Conservation (phyloP, 2,329 filamentous ascomycete species). For the Macrophomina phaseolina region DNA sequence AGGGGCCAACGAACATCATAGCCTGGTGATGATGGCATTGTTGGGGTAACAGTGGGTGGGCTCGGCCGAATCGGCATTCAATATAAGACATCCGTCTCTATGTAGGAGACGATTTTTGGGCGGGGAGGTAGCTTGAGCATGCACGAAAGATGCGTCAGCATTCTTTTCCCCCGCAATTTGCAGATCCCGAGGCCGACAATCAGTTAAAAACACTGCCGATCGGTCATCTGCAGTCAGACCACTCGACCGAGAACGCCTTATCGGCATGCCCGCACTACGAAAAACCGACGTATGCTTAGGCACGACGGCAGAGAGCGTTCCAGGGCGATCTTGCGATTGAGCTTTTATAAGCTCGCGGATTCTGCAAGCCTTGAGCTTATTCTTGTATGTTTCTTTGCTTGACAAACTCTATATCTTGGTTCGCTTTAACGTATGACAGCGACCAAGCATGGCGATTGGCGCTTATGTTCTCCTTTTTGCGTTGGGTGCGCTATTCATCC, state of each 20-base stretch:
- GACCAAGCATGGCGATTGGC: neutral
- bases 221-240: neutral
- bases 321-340: neutral
- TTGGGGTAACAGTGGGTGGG: no score
- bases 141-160: neutral
- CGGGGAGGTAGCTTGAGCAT: no score
- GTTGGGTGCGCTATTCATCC: neutral
- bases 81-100: no score
- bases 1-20: no score
- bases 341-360: neutral
- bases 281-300: no score
- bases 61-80: no score
- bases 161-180: neutral
- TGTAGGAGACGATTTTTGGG: no score
- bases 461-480: neutral
- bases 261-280: neutral
- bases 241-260: neutral
- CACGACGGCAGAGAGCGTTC: neutral
- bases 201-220: neutral
- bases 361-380: neutral
- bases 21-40: no score
- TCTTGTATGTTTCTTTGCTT: neutral
- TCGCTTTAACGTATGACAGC: neutral
- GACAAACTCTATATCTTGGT: neutral
- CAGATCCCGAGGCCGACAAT: neutral